Evolutionary conservation across 2,329 filamentous ascomycete species (phyloP).

Genomic region (Xylaria sp.): DNA sequence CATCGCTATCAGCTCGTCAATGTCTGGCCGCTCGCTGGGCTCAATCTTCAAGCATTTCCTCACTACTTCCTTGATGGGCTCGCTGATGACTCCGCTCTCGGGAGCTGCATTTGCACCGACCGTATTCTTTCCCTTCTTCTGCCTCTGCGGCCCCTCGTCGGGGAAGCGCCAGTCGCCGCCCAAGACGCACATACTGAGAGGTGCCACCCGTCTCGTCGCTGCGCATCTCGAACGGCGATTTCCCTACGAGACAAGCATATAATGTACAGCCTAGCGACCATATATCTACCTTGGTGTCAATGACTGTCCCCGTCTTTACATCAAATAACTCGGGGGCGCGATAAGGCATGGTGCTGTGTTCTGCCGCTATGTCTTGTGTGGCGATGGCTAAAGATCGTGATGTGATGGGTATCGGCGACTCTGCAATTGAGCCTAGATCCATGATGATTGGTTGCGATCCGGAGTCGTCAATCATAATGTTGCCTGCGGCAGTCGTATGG

Average conservation of each 20-base stretch:
- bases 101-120: slow-evolving; percentile 40
- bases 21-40: slow-evolving; percentile 76
- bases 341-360: slow-evolving; percentile 98
- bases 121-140: slow-evolving; percentile 52
- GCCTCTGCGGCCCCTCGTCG: slow-evolving; percentile 73
- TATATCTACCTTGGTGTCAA: slow-evolving; percentile 97
- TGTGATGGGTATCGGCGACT: slow-evolving; percentile 86
- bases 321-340: slow-evolving; percentile 97
- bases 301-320: slow-evolving; percentile 87
- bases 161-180: slow-evolving; percentile 97
- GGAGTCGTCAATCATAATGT: slow-evolving; percentile 97
- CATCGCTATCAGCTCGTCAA: slow-evolving; percentile 44
- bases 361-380: slow-evolving; percentile 91
- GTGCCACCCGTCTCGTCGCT: slow-evolving; percentile 96
- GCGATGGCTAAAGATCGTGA: slow-evolving; percentile 88
- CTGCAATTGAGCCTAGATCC: slow-evolving; percentile 92
- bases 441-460: slow-evolving; percentile 90
- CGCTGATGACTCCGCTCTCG: slow-evolving; percentile 69
- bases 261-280: slow-evolving; percentile 98
- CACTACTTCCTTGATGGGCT: slow-evolving; percentile 85
- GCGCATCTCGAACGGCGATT: slow-evolving; percentile 94
- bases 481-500: slow-evolving; percentile 57
- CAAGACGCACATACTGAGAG: slow-evolving; percentile 87
- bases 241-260: slow-evolving; percentile 94
- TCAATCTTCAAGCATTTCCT: slow-evolving; percentile 86